Evolutionary conservation across 2,329 filamentous ascomycete genomes (phyloP), one percentile per base, ranked within the genome.

Genomic region (Epichloe gansuensis): DNA sequence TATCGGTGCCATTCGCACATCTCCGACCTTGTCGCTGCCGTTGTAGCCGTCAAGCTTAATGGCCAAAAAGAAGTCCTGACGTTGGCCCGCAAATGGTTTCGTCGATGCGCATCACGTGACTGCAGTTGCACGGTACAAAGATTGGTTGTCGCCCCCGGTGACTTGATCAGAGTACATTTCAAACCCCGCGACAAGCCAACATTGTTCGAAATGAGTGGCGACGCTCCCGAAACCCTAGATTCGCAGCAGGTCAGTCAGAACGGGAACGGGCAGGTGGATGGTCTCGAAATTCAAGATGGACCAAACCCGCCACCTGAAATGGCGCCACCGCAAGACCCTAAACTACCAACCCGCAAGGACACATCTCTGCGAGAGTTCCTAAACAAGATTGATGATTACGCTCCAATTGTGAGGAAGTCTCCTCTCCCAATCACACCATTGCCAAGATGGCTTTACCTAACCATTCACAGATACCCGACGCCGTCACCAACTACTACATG

Each of bases 401-500:
- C 93, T 55, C 93, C 93, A 11, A 95, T 98, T 63, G 91, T 96
- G 78, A 58, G 86, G 51, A 8, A n/a, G 17, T 21, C 38, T 12
- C 15, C 13, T 35, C 17, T 7, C 6, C 34, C 9, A 4, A 23
- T n/a, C n/a, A 4, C 9, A 8, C 7, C 23, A 17, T 3, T 21
- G 17, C 42, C 12, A 5, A n/a, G 5, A 37, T 6, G 11, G 46
- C 3, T 25, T n/a, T 15, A 50, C 43, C 43, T n/a, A 43, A 43
- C 25, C 12, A 43, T 4, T 31, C 25, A 15, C 61, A 95, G 88
- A 97, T 98, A 61, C 93, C 93, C 46, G 93, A 98, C 65, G 93
- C 93, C 21, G 93, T 98, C 23, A 97, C 91, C 57, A 85, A 95
- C 68, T 96, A 97, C 77, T 98, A 98, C 73, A 87, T 98, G 73